Percentiles rank a stretch among this genome's conserved stretches.
Conservation (phyloP, 2,329 filamentous ascomycete genomes). For the Fusarium circinatum region DNA sequence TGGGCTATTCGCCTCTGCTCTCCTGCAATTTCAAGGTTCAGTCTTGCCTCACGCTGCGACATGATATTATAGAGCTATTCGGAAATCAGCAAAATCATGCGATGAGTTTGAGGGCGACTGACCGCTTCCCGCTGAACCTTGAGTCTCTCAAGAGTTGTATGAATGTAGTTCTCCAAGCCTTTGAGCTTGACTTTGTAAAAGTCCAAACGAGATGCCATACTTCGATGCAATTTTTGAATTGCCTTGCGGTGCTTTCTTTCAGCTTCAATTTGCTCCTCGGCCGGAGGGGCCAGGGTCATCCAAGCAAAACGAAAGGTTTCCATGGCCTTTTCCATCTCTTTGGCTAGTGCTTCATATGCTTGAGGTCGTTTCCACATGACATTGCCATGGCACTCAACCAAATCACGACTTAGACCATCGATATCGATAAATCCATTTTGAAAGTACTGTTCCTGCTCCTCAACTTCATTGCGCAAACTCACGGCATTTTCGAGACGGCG, state of each 20-base stretch:
- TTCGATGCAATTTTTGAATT: conserved; percentile 60
- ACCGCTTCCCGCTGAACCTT: conserved; percentile 71
- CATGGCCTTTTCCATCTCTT: conserved; percentile 61
- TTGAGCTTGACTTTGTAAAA: conserved; percentile 71
- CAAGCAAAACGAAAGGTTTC: conserved; percentile 51
- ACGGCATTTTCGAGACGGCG: conserved; percentile 70
- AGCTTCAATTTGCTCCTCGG: conserved; percentile 33
- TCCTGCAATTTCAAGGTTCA: conserved; percentile 71
- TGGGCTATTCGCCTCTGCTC: conserved; percentile 69
- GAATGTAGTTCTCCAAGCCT: conserved; percentile 71
- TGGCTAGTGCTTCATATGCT: conserved; percentile 65
- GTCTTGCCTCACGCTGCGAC: conserved; percentile 70
- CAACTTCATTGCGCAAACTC: conserved; percentile 68
- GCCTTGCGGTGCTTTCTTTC: conserved; percentile 46
- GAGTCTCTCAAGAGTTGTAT: conserved; percentile 69
- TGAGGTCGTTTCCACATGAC: conserved; percentile 72
- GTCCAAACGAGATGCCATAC: conserved; percentile 64
- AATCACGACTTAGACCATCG: conserved; percentile 68
- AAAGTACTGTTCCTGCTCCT: conserved; percentile 65
- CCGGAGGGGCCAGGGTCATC: conserved; percentile 27
- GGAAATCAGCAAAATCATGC: conserved; percentile 12
- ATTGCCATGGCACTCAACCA: conserved; percentile 71
- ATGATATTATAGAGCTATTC: conserved; percentile 72
- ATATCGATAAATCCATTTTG: conserved; percentile 64
- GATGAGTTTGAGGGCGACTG: conserved; percentile 41